Evolutionary conservation across 495 filamentous ascomycete genomes (phyloP).

Genomic region (Hypoxylon perforatum): DNA sequence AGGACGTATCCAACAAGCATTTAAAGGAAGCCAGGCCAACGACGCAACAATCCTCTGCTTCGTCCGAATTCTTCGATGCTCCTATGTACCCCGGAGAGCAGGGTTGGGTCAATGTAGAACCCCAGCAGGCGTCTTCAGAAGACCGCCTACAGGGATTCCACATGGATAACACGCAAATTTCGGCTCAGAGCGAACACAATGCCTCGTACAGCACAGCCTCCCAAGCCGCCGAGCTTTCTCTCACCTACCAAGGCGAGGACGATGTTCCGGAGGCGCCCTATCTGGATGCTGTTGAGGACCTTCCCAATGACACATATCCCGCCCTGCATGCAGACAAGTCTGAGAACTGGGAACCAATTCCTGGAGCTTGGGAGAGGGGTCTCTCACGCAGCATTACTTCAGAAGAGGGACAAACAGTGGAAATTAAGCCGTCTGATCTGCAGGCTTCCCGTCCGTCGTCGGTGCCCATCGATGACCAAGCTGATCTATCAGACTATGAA

Average conservation of each 20-base stretch:
- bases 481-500: slow-evolving; percentile 64
- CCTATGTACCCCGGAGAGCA: slow-evolving; percentile 1
- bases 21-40: background rate
- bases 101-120: background rate
- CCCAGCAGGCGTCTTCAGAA: slow-evolving; percentile 3
- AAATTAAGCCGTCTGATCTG: background rate
- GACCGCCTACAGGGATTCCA: background rate
- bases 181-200: background rate
- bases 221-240: background rate
- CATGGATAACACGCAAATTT: slow-evolving; percentile 6
- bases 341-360: background rate
- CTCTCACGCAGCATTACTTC: background rate
- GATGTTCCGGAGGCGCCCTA: slow-evolving; percentile 53
- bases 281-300: slow-evolving; percentile 56
- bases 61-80: background rate
- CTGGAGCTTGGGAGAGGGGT: slow-evolving; percentile 10
- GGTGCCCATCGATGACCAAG: slow-evolving; percentile 10
- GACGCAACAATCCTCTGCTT: background rate
- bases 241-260: slow-evolving; percentile 25
- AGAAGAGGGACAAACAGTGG: background rate
- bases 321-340: slow-evolving; percentile 12
- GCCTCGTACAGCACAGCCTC: background rate
- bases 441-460: background rate
- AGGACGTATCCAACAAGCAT: slow-evolving; percentile 7
- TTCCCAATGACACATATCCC: slow-evolving; percentile 29